phyloP scores from a whole-genome alignment of 805 yeast species.

The Helenozyma baotianmanensis region DNA sequence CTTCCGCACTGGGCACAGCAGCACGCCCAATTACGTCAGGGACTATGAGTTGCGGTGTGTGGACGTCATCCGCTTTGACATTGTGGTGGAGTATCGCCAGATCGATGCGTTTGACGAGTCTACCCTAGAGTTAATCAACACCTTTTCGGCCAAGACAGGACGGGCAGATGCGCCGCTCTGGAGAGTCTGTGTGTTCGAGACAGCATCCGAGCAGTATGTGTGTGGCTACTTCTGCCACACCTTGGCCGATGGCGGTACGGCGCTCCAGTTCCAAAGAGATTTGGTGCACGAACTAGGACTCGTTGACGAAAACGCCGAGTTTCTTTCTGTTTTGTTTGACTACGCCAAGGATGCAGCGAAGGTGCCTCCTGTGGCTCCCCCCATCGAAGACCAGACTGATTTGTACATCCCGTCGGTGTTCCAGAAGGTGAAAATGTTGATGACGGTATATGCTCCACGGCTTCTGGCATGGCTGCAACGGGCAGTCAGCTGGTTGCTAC shows the following conservation, averaged over 20 bases:
- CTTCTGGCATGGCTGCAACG: not conserved
- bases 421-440: slow-evolving; percentile 1
- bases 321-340: slow-evolving; percentile 2
- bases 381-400: slow-evolving; percentile 7
- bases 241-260: slow-evolving; percentile 11
- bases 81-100: slow-evolving; percentile 16
- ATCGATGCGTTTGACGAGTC: slow-evolving; percentile 12
- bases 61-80: slow-evolving; percentile 15
- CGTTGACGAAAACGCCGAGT: slow-evolving; percentile 4
- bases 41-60: slow-evolving; percentile 17
- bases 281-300: slow-evolving; percentile 5
- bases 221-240: slow-evolving; percentile 8
- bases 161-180: slow-evolving; percentile 16
- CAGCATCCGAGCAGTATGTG: slow-evolving; percentile 1
- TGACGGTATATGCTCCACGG: slow-evolving; percentile 1
- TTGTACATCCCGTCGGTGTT: slow-evolving; percentile 2
- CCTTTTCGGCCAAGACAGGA: slow-evolving; percentile 1
- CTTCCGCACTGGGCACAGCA: slow-evolving; percentile 7
- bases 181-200: slow-evolving; percentile 15
- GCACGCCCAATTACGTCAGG: slow-evolving; percentile 4
- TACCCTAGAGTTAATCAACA: slow-evolving; percentile 11
- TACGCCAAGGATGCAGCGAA: slow-evolving; percentile 3
- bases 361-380: slow-evolving; percentile 4
- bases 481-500: too few relatives aligned
- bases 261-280: slow-evolving; percentile 8